Evolutionary conservation across 805 yeast species (phyloP).

Genomic region (Metschnikowia kofuensis): DNA sequence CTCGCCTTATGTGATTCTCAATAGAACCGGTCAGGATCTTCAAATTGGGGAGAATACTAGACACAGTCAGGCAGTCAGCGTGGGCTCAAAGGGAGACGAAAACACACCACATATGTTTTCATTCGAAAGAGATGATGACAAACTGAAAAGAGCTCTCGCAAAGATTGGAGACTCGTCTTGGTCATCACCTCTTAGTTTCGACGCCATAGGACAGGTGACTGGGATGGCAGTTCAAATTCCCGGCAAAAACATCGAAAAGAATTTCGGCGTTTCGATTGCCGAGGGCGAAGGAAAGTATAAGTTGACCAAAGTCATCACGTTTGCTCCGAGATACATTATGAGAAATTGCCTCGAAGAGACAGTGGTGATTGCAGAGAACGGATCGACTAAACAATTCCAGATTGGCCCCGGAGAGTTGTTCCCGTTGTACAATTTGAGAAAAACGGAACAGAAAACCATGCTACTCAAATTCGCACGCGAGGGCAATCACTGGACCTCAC

Average conservation of each 20-base stretch:
- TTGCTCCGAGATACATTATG: conserved; percentile 80
- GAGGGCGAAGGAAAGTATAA: conserved; percentile 88
- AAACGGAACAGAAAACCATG: conserved; percentile 56
- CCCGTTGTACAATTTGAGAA: conserved; percentile 66
- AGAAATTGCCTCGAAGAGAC: conserved; percentile 57
- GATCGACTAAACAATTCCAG: conserved; percentile 50
- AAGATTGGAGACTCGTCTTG: conserved; percentile 66
- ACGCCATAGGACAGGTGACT: conserved; percentile 80
- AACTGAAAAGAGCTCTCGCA: conserved; percentile 63
- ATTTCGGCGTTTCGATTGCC: conserved; percentile 67
- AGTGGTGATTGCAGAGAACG: conserved; percentile 64
- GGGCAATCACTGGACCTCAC: conserved; percentile 76
- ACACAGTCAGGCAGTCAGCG: conserved; percentile 20
- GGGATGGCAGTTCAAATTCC: conserved; percentile 49
- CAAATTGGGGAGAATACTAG: conserved; percentile 53
- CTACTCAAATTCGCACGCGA: conserved; percentile 56
- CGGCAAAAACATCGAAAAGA: conserved; percentile 56
- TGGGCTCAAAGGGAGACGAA: conserved; percentile 16
- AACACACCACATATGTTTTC: conserved; percentile 78
- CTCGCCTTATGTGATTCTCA: conserved; percentile 81
- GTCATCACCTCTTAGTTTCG: conserved; percentile 77
- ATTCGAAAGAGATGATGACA: conserved; percentile 56
- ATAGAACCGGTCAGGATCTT: conserved; percentile 70
- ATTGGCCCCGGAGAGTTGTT: conserved; percentile 45
- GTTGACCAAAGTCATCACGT: conserved; percentile 69